Evolutionary conservation across 306 rosid species (phyloP), one percentile per base, ranked within the genome.

Genomic region (Pterocarpus santalinus): DNA sequence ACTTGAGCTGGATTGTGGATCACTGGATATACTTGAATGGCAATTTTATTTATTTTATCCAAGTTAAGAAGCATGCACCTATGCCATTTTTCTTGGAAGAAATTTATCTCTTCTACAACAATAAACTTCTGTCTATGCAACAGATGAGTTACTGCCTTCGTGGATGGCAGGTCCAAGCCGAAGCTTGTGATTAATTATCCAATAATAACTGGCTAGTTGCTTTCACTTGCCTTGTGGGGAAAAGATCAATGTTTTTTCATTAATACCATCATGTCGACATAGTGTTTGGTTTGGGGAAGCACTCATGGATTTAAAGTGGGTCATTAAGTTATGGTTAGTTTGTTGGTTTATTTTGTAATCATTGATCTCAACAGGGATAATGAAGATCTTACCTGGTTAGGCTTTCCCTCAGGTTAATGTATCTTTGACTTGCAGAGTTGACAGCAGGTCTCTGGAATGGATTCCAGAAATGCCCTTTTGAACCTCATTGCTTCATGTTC

Each of bases 341-440:
- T 67, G 33, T 67, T 66, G 52, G 72, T 67, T 72, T 16, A 49
- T 8, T 17, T 52, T 8, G 77, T 28, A 35, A 10, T 35, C 44
- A 2, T n/a, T 53, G 65, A 72, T 53, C 14, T 52, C 30, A 72
- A n/a, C n/a, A 9, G 47, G 47, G 10, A 30, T 30, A 51, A 32
- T 33, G 75, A 16, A 70, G 69, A 13, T 62, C 16, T 32, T 64
- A 13, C 14, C 46, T 34, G 2, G 69, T 61, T 30, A 30, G 65
- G 39, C 35, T 61, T 57, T 11, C 16, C 38, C 39, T 46, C 43
- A 30, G 74, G 36, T 69, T 69, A 7, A n/a, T 52, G 12, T 36
- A 17, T 70, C 75, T 49, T 70, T 10, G 43, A 14, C 58, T 70
- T 51, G 22, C n/a, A 64, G 68, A 28, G 53, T 36, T 62, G 72